phyloP scores from a whole-genome alignment of 306 rosid genomes.

The Sindora glabra region DNA sequence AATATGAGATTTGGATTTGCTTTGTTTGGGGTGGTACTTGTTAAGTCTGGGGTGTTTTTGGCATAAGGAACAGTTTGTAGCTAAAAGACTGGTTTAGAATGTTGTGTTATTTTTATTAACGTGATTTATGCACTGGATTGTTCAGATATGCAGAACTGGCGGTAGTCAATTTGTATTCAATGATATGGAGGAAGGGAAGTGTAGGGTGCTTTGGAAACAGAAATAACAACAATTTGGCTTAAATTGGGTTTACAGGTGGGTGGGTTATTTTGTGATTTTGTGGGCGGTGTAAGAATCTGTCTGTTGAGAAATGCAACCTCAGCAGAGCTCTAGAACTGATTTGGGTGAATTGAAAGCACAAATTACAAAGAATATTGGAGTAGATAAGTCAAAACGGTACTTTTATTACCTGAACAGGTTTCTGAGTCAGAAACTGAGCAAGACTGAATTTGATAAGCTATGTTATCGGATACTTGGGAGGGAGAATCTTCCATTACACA shows the following conservation, averaged over 20 bases:
- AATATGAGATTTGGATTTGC: constrained; percentile 66
- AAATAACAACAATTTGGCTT: constrained; percentile 36
- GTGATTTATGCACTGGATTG: constrained; percentile 18
- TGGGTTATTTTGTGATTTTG: constrained; percentile 36
- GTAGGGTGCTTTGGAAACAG: constrained; percentile 44
- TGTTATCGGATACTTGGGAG: constrained; percentile 72
- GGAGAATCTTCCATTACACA: constrained; percentile 80
- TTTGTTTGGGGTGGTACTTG: constrained; percentile 32
- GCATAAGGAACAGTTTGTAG: constrained; percentile 22
- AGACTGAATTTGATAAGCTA: constrained; percentile 71
- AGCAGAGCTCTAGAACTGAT: constrained; percentile 83
- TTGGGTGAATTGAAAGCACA: constrained; percentile 79
- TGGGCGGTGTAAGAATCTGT: constrained; percentile 68
- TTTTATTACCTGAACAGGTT: constrained; percentile 63
- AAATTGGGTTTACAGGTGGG: constrained; percentile 36
- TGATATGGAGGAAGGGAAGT: constrained; percentile 43
- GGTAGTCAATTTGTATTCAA: constrained; percentile 28
- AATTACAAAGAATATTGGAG: constrained; percentile 76
- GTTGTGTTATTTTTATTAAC: constrained; percentile 25
- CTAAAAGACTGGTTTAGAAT: constrained; percentile 23
- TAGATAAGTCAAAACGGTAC: constrained; percentile 67
- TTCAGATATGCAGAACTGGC: constrained; percentile 17
- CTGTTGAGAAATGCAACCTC: constrained; percentile 90
- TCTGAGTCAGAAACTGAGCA: constrained; percentile 81
- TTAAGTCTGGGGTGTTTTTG: constrained; percentile 35